A percentile compares a stretch with the other conserved stretches of the same genome.
These are phyloP conservation scores for Hygrocybe coccinea DNA, from an alignment of 768 basidiomycete species.

Conservation along the genomic window DNA sequence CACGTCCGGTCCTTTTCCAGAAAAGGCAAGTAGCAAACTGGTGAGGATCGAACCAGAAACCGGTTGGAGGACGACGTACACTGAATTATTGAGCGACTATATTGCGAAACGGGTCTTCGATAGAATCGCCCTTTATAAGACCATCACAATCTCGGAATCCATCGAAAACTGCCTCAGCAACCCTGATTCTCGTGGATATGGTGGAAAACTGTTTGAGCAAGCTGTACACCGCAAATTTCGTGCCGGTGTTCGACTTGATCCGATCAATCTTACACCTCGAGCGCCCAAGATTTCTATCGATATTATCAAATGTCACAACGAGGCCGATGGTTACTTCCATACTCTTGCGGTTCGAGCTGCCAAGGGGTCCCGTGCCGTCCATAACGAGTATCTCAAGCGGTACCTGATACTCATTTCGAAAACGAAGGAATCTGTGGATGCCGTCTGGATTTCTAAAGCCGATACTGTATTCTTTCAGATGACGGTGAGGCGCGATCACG, in stretches of 20 bases:
- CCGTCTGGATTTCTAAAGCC: slow-evolving; percentile 6
- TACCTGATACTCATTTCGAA: slow-evolving; percentile 8
- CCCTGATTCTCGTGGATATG: slow-evolving; percentile 2
- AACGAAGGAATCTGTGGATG: slow-evolving; percentile 4
- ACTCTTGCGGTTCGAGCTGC: slow-evolving; percentile 4
- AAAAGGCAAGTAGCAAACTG: slow-evolving; percentile 2
- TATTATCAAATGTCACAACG: neutral
- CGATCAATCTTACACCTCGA: neutral
- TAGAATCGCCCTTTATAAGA: neutral
- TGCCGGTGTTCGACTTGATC: neutral
- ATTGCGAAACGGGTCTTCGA: slow-evolving; percentile 4
- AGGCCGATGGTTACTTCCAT: slow-evolving; percentile 1
- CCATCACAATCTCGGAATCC: neutral
- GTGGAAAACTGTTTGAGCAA: slow-evolving; percentile 8
- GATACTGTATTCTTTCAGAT: slow-evolving; percentile 14
- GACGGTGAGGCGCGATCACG: slow-evolving; percentile 7
- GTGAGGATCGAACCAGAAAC: slow-evolving; percentile 6
- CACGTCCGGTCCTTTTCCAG: slow-evolving; percentile 5
- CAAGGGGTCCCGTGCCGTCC: slow-evolving; percentile 2
- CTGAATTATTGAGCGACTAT: slow-evolving; percentile 6
- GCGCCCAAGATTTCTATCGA: slow-evolving; percentile 3
- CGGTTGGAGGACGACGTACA: slow-evolving; percentile 1
- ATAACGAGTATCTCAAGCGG: neutral
- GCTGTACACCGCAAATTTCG: slow-evolving; percentile 7
- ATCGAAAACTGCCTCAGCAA: neutral